A percentile compares a stretch with the other conserved stretches of the same genome.
These are phyloP conservation scores for Durio zibethinus DNA, from an alignment of 345 rosid species.

Conservation along the genomic window DNA sequence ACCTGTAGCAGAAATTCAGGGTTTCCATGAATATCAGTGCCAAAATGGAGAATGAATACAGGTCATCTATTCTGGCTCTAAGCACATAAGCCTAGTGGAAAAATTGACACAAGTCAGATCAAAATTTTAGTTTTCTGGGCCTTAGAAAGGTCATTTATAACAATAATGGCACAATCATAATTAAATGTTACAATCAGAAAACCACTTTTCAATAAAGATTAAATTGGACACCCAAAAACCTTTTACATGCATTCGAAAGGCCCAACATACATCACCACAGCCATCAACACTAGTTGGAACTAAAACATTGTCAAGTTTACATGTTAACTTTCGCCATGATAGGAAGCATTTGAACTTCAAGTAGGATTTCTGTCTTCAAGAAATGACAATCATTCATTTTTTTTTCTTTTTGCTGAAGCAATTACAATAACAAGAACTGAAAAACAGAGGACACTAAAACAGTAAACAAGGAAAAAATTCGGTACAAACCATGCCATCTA, in stretches of 20 bases:
- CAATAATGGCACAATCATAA: not conserved
- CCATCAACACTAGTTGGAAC: not conserved
- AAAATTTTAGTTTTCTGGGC: not conserved
- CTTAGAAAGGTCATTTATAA: not conserved
- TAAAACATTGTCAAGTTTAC: slow-evolving; percentile 1
- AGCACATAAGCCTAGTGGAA: not conserved
- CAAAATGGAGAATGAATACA: not conserved
- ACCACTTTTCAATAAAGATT: not conserved
- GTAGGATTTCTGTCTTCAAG: not conserved
- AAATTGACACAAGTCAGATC: not conserved
- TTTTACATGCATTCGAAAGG: not conserved
- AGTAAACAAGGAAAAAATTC: not conserved
- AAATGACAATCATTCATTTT: not conserved
- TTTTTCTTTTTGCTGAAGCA: not conserved
- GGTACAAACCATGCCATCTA: slow-evolving; percentile 62
- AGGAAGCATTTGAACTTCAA: not conserved
- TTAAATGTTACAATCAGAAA: not conserved
- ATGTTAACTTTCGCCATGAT: not conserved
- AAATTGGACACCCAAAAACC: not conserved
- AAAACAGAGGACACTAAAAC: not conserved
- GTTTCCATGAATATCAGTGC: slow-evolving; percentile 10
- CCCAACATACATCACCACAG: not conserved
- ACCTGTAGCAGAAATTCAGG: slow-evolving; percentile 39
- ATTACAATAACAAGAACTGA: not conserved
- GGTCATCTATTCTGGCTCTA: not conserved